phyloP scores from a whole-genome alignment of 805 yeast species.

The Myxozyma neotropica region DNA sequence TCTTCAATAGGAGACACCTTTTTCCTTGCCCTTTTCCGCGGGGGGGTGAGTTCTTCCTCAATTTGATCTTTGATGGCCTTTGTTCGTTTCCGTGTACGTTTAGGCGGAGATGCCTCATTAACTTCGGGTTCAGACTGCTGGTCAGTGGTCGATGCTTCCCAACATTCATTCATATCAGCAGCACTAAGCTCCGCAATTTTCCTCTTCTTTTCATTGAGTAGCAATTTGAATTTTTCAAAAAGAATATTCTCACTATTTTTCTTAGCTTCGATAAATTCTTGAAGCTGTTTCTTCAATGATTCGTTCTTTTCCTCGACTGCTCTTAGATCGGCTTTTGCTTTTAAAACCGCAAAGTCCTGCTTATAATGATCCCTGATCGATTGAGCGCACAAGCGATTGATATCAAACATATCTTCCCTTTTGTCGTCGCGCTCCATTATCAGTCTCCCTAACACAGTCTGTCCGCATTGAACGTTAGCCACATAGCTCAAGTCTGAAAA shows the following conservation, averaged over 20 bases:
- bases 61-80: neutral
- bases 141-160: neutral
- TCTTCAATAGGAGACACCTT: neutral
- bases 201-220: conserved; percentile 22
- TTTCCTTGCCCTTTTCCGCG: neutral
- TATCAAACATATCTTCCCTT: conserved; percentile 8
- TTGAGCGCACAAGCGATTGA: conserved; percentile 2
- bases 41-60: neutral
- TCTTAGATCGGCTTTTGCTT: neutral
- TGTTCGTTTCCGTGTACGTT: neutral
- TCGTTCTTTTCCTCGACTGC: neutral
- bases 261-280: conserved; percentile 14
- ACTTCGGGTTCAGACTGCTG: neutral
- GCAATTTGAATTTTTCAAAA: conserved; percentile 10
- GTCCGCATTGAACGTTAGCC: neutral
- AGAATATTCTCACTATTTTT: conserved; percentile 2
- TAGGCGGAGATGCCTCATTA: neutral
- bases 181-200: conserved; percentile 16
- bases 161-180: neutral
- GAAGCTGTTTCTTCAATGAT: conserved; percentile 2
- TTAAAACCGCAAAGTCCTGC: neutral
- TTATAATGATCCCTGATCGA: neutral
- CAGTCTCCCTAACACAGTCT: conserved; percentile 15
- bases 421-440: conserved; percentile 2
- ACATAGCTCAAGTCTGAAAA: neutral